A percentile compares a stretch with the other conserved stretches of the same genome.
Conservation (phyloP, 129 eudicot genomes). For the Calendula officinalis region DNA sequence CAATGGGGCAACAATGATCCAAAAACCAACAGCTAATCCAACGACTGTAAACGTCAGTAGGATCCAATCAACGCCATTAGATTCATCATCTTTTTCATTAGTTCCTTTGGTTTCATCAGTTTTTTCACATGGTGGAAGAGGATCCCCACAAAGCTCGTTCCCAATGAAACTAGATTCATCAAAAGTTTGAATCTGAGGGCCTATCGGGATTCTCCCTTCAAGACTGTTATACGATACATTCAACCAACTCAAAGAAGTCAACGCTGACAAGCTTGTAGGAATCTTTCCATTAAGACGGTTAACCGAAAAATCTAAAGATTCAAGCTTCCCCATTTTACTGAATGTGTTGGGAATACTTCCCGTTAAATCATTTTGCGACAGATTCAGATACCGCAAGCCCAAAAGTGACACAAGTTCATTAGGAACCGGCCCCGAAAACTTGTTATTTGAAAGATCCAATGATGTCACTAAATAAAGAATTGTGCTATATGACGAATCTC, state of each 20-base stretch:
- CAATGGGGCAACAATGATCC: slow-evolving; percentile 26
- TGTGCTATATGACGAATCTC: not conserved
- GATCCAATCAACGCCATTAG: slow-evolving; percentile 24
- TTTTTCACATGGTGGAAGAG: slow-evolving; percentile 10
- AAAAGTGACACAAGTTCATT: slow-evolving; percentile 25
- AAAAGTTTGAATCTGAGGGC: slow-evolving; percentile 24
- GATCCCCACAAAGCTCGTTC: slow-evolving; percentile 26
- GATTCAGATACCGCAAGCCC: slow-evolving; percentile 28
- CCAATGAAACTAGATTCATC: slow-evolving; percentile 21
- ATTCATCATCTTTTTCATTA: not conserved
- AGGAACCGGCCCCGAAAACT: slow-evolving; percentile 29
- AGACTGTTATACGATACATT: slow-evolving; percentile 22
- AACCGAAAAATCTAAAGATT: slow-evolving; percentile 37
- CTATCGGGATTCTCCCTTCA: slow-evolving; percentile 24
- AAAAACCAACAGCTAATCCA: slow-evolving; percentile 24
- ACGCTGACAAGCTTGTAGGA: slow-evolving; percentile 17
- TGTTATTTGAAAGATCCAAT: slow-evolving; percentile 39
- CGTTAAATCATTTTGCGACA: slow-evolving; percentile 31
- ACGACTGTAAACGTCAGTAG: slow-evolving; percentile 4
- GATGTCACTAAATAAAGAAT: slow-evolving; percentile 19
- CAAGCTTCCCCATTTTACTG: slow-evolving; percentile 23
- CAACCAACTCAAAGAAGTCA: slow-evolving; percentile 16
- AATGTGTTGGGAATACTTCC: slow-evolving; percentile 39
- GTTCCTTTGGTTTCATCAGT: slow-evolving; percentile 8
- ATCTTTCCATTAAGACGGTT: slow-evolving; percentile 31